These are phyloP conservation scores for Mycena floridula DNA, from an alignment of 768 basidiomycete genomes.

Conservation along the genomic window DNA sequence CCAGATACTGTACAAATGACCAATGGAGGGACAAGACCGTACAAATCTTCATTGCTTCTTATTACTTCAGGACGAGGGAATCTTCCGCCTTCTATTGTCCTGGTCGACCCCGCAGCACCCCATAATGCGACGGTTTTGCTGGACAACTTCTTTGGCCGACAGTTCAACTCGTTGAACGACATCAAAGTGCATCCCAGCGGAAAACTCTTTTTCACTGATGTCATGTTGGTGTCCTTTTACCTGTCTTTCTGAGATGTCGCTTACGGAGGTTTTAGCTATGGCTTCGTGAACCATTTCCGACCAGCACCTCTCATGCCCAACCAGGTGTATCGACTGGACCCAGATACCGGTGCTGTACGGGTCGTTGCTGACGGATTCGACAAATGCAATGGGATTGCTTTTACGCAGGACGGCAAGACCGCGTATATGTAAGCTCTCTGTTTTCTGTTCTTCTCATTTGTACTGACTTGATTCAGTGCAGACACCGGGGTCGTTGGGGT, in stretches of 20 bases:
- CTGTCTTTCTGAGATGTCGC: background rate
- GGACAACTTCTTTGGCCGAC: constrained; percentile 75
- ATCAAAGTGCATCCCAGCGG: constrained; percentile 69
- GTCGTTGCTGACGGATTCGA: constrained; percentile 36
- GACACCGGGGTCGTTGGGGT: constrained; percentile 45
- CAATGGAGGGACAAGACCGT: constrained; percentile 63
- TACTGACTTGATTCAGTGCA: constrained; percentile 24
- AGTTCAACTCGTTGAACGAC: constrained; percentile 82
- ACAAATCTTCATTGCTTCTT: constrained; percentile 51
- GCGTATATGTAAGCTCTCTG: constrained; percentile 46
- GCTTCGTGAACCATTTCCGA: constrained; percentile 30
- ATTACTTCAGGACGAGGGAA: constrained; percentile 63
- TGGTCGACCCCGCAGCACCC: constrained; percentile 59
- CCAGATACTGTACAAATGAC: constrained; percentile 61
- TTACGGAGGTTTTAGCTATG: constrained; percentile 30
- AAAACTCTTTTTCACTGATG: constrained; percentile 16
- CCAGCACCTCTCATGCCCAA: constrained; percentile 33
- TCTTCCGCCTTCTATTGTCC: constrained; percentile 55
- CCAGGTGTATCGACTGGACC: constrained; percentile 40
- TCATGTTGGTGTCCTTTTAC: constrained; percentile 22
- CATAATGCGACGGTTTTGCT: constrained; percentile 64
- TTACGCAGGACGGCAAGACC: constrained; percentile 55
- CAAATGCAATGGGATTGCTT: constrained; percentile 62
- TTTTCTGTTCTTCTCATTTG: background rate
- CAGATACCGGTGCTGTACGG: constrained; percentile 31